phyloP scores from a whole-genome alignment of 441 rosid species.

The Capsella rubella region DNA sequence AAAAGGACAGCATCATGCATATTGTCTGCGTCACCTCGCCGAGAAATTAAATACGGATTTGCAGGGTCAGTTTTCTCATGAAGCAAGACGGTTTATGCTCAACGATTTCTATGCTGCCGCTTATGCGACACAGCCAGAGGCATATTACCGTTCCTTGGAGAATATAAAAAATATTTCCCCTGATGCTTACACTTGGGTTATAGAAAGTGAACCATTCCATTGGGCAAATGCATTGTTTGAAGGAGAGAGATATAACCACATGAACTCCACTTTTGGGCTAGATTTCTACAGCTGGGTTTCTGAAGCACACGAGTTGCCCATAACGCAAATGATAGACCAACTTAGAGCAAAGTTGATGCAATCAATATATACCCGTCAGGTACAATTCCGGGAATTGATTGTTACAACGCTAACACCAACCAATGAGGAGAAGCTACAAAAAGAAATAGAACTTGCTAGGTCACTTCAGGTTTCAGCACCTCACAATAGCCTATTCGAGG shows the following conservation, averaged over 20 bases:
- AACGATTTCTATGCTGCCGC: constrained; percentile 75
- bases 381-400: constrained; percentile 61
- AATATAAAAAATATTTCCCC: constrained; percentile 69
- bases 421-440: constrained; percentile 68
- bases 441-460: constrained; percentile 51
- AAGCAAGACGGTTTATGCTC: constrained; percentile 68
- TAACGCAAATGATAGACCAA: constrained; percentile 72
- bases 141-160: constrained; percentile 56
- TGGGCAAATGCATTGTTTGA: constrained; percentile 75
- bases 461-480: constrained; percentile 55
- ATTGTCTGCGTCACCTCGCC: constrained; percentile 71
- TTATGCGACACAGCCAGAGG: constrained; percentile 55
- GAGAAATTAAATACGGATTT: constrained; percentile 67
- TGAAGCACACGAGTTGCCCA: constrained; percentile 72
- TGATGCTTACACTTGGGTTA: constrained; percentile 73
- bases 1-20: constrained; percentile 63
- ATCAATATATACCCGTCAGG: constrained; percentile 57
- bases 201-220: constrained; percentile 73
- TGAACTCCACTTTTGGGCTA: constrained; percentile 65
- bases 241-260: constrained; percentile 73
- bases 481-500: constrained; percentile 56
- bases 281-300: constrained; percentile 78
- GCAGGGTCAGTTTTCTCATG: constrained; percentile 72
- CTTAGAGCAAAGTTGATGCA: constrained; percentile 79
- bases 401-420: constrained; percentile 61